A percentile compares a stretch with the other conserved stretches of the same genome.
Evolutionary conservation across 495 filamentous ascomycete species (phyloP).

Genomic region (Podospora fimiseda): DNA sequence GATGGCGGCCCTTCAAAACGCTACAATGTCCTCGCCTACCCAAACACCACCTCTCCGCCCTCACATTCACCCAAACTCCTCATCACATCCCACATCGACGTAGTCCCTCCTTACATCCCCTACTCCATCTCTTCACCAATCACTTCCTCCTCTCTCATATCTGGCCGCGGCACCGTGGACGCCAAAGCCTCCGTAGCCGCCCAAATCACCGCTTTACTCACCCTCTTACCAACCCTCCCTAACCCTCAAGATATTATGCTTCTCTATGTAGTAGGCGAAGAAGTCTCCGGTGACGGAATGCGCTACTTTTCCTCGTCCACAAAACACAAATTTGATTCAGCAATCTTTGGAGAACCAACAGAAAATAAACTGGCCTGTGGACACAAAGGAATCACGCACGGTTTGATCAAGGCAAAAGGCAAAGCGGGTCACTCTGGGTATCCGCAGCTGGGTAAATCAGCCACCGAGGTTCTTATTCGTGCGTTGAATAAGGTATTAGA

Average conservation of each 20-base stretch:
- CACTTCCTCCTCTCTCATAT: conserved; percentile 21
- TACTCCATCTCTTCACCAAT: conserved; percentile 40
- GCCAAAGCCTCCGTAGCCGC: conserved; percentile 84
- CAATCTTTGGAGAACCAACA: conserved; percentile 91
- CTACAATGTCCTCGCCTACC: conserved; percentile 75
- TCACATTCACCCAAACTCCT: conserved; percentile 48
- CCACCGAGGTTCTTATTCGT: conserved; percentile 65
- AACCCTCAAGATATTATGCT: conserved; percentile 53
- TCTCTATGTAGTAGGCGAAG: conserved; percentile 88
- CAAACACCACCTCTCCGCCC: conserved; percentile 27
- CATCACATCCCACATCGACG: conserved; percentile 68
- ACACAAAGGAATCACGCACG: conserved; percentile 74
- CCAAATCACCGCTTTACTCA: conserved; percentile 61
- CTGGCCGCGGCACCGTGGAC: conserved; percentile 80
- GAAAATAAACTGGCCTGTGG: conserved; percentile 78
- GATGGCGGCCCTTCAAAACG: conserved; percentile 44
- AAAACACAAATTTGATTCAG: conserved; percentile 49
- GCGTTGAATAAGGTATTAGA: conserved; percentile 57
- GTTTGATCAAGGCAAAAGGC: conserved; percentile 59
- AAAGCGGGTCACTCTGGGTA: conserved; percentile 86
- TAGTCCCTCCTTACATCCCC: conserved; percentile 66
- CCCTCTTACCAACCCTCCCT: conserved; percentile 49
- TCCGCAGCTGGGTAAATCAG: conserved; percentile 74
- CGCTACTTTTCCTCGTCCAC: conserved; percentile 47
- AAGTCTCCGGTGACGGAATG: conserved; percentile 82